phyloP scores from a whole-genome alignment of 768 basidiomycete species.

The Mycena polygramma region DNA sequence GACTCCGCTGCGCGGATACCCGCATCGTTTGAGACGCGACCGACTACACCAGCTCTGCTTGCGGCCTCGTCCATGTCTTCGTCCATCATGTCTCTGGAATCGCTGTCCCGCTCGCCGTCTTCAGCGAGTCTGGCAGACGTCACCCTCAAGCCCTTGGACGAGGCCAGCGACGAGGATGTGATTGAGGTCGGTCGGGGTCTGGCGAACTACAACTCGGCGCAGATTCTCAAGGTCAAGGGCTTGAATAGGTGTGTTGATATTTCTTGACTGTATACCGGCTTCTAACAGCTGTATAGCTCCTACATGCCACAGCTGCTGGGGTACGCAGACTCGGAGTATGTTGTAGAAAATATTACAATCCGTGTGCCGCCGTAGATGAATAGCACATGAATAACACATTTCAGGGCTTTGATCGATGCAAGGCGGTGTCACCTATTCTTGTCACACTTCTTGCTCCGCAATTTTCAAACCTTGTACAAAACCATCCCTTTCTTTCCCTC shows the following conservation, averaged over 20 bases:
- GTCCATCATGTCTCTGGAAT: slow-evolving; percentile 60
- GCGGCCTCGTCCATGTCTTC: slow-evolving; percentile 59
- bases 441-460: slow-evolving; percentile 35
- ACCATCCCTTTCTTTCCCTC: slow-evolving; percentile 42
- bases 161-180: slow-evolving; percentile 70
- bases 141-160: slow-evolving; percentile 44
- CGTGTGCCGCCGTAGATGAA: slow-evolving; percentile 61
- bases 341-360: slow-evolving; percentile 95
- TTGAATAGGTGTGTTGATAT: slow-evolving; percentile 82
- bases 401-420: slow-evolving; percentile 1
- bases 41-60: slow-evolving; percentile 65
- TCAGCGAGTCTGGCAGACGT: slow-evolving; percentile 41
- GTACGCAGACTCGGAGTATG: slow-evolving; percentile 97
- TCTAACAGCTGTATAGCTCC: slow-evolving; percentile 63
- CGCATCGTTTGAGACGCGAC: slow-evolving; percentile 61
- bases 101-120: slow-evolving; percentile 56
- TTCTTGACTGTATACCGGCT: not conserved
- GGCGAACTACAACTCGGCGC: slow-evolving; percentile 95
- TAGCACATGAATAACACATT: slow-evolving; percentile 20
- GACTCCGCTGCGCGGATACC: slow-evolving; percentile 52
- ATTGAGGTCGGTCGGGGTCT: slow-evolving; percentile 94
- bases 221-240: slow-evolving; percentile 90
- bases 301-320: slow-evolving; percentile 85
- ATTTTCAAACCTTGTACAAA: not conserved
- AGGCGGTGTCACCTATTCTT: not conserved